These are phyloP conservation scores for Quercus rubra DNA, from an alignment of 306 rosid genomes.

Conservation along the genomic window DNA sequence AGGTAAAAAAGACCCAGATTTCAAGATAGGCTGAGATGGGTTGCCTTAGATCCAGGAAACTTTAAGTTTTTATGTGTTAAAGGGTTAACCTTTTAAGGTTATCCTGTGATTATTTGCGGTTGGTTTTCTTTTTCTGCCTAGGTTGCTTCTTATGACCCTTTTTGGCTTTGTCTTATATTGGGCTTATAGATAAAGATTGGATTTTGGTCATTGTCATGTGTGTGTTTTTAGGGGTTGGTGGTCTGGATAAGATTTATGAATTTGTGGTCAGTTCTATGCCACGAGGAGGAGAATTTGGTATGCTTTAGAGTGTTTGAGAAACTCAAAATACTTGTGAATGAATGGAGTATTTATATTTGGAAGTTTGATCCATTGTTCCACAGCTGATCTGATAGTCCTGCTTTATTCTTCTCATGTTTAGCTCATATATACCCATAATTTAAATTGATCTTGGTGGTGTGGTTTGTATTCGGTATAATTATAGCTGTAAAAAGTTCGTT, in stretches of 20 bases:
- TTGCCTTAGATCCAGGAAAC: conserved; percentile 48
- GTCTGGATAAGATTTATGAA: conserved; percentile 27
- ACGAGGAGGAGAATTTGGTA: conserved; percentile 27
- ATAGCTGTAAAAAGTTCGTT: not conserved
- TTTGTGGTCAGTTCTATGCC: conserved; percentile 29
- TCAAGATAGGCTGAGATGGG: conserved; percentile 23
- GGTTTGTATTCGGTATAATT: not conserved
- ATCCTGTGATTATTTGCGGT: conserved; percentile 27
- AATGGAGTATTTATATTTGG: conserved; percentile 1
- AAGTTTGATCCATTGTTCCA: conserved; percentile 13
- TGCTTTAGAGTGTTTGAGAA: conserved; percentile 5
- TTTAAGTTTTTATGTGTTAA: conserved; percentile 5
- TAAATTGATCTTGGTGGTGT: conserved; percentile 4
- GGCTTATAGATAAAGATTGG: conserved; percentile 21
- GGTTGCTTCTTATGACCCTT: conserved; percentile 35
- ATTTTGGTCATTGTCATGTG: conserved; percentile 21
- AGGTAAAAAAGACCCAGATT: conserved; percentile 4
- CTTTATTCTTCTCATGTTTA: not conserved
- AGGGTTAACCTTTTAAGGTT: conserved; percentile 24
- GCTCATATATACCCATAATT: not conserved
- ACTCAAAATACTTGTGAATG: conserved; percentile 5
- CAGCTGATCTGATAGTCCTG: conserved; percentile 24
- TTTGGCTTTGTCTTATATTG: conserved; percentile 16
- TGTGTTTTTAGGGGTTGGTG: conserved; percentile 18
- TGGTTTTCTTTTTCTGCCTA: conserved; percentile 17